Percentiles rank a stretch among this genome's conserved stretches.
These are phyloP conservation scores for Eucalyptus grandis DNA, from an alignment of 345 rosid species.

Conservation along the genomic window DNA sequence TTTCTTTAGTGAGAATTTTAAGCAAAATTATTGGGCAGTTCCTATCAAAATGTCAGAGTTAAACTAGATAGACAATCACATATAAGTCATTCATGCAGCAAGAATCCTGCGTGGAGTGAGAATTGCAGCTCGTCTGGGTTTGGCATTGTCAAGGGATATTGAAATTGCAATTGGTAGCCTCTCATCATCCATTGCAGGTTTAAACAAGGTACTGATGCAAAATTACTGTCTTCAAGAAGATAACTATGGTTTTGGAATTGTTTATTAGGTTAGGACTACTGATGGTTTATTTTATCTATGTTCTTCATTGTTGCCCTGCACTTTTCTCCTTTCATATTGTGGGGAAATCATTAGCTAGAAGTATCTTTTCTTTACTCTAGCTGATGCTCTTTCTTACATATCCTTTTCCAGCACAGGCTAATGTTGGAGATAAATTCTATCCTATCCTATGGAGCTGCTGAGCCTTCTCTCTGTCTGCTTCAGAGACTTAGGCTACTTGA, in stretches of 20 bases:
- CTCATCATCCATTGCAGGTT: constrained; percentile 35
- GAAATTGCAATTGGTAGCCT: constrained; percentile 49
- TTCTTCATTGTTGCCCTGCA: neutral
- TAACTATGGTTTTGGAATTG: neutral
- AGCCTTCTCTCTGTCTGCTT: constrained; percentile 61
- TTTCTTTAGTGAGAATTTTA: neutral
- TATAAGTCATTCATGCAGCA: constrained; percentile 27
- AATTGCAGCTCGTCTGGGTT: constrained; percentile 77
- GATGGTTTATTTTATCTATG: neutral
- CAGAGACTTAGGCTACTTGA: constrained; percentile 67
- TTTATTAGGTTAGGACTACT: neutral
- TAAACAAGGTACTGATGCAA: constrained; percentile 49
- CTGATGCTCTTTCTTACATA: constrained; percentile 1
- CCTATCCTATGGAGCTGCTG: constrained; percentile 93
- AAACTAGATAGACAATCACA: neutral
- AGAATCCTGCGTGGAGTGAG: constrained; percentile 90
- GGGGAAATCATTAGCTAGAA: neutral
- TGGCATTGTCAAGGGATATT: constrained; percentile 55
- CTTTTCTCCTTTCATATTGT: neutral
- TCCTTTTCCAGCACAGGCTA: constrained; percentile 48
- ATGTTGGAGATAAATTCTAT: constrained; percentile 88
- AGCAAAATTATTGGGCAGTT: neutral
- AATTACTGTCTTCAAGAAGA: neutral
- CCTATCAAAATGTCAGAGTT: neutral
- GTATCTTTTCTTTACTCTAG: neutral